Percentiles rank a stretch among this genome's conserved stretches.
These are phyloP conservation scores for Buddleja alternifolia DNA, from an alignment of 257 asterid genomes.

Conservation along the genomic window DNA sequence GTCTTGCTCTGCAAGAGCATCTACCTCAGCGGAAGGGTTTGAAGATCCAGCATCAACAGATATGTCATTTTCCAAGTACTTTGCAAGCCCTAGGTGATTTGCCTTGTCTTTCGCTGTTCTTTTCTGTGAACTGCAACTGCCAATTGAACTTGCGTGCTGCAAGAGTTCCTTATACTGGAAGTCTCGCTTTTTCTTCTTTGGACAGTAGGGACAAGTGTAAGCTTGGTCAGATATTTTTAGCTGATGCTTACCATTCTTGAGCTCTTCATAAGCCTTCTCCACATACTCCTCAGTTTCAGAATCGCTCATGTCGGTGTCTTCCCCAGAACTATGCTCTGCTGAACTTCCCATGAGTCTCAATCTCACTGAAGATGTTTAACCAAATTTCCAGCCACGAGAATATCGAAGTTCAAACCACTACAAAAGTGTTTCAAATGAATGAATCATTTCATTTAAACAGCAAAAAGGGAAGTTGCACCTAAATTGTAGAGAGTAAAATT, in stretches of 20 bases:
- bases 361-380: constrained; percentile 28
- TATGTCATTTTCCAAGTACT: constrained; percentile 58
- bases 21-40: constrained; percentile 37
- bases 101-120: constrained; percentile 62
- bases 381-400: constrained; percentile 11
- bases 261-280: constrained; percentile 41
- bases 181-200: constrained; percentile 60
- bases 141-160: constrained; percentile 72
- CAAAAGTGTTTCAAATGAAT: constrained; percentile 10
- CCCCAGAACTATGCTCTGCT: constrained; percentile 38
- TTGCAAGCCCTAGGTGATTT: constrained; percentile 72
- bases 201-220: constrained; percentile 78
- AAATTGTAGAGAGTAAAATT: neutral
- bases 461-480: constrained; percentile 7
- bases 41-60: constrained; percentile 42
- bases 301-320: constrained; percentile 40
- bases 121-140: constrained; percentile 55
- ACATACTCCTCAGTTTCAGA: constrained; percentile 41
- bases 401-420: constrained; percentile 12
- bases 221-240: constrained; percentile 55
- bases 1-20: constrained; percentile 49
- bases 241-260: constrained; percentile 61
- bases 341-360: constrained; percentile 42
- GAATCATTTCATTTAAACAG: constrained; percentile 12
- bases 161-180: constrained; percentile 57